Conservation (phyloP, 2,329 filamentous ascomycete genomes). For the Sporothrix humicola region DNA sequence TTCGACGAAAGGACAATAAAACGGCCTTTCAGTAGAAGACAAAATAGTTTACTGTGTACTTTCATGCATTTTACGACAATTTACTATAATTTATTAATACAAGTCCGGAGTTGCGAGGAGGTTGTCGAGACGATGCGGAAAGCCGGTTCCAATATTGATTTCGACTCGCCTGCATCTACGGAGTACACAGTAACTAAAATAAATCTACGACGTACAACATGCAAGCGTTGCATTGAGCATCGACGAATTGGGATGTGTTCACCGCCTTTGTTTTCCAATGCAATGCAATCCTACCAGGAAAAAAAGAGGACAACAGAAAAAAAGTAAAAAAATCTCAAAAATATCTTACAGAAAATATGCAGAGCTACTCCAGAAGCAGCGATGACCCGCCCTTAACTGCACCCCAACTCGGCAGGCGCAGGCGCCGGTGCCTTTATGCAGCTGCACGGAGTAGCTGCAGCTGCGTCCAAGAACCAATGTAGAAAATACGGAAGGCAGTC, state of each 20-base stretch:
- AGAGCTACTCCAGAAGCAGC: constrained; percentile 14
- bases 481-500: background rate
- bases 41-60: background rate
- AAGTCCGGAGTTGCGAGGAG: background rate
- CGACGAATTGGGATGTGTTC: background rate
- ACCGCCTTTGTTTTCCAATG: constrained; percentile 23
- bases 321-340: background rate
- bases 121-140: background rate
- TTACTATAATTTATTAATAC: background rate
- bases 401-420: constrained; percentile 25
- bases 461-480: background rate
- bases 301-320: constrained; percentile 8
- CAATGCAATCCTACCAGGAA: background rate
- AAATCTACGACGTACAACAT: too few species aligned
- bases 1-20: background rate
- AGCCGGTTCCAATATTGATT: background rate
- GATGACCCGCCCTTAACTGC: constrained; percentile 12
- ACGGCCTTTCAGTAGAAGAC: too few species aligned
- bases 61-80: background rate
- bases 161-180: too few species aligned
- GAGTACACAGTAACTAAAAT: too few species aligned
- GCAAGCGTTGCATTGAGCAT: too few species aligned
- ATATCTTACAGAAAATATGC: background rate
- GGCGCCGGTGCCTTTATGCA: background rate
- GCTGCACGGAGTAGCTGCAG: constrained; percentile 1